Evolutionary conservation across 805 yeast genomes (phyloP).

Genomic region (Candida sphagnicola): DNA sequence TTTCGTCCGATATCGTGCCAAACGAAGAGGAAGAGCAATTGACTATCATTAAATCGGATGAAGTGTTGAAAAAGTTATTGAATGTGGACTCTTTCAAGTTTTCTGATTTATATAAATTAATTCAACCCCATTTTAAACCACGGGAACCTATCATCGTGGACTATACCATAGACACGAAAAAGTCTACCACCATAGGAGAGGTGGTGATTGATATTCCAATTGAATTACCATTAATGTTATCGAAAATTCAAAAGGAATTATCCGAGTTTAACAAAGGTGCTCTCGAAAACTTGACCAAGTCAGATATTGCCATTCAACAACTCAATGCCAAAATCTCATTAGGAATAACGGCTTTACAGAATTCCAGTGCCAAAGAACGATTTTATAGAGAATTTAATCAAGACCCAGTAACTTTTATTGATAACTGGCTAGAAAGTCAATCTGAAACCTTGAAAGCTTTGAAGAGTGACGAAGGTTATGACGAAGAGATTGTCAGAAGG

Average conservation of each 20-base stretch:
- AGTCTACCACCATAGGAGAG: conserved; percentile 77
- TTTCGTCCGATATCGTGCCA: conserved; percentile 18
- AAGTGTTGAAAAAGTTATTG: conserved; percentile 41
- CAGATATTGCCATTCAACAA: conserved; percentile 41
- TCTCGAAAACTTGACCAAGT: conserved; percentile 40
- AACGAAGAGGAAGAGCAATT: conserved; percentile 29
- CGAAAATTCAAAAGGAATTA: conserved; percentile 34
- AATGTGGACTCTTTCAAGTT: conserved; percentile 56
- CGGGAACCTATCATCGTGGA: conserved; percentile 75
- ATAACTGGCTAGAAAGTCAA: conserved; percentile 74
- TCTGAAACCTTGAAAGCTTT: conserved; percentile 80
- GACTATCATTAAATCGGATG: conserved; percentile 39
- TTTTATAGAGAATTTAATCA: conserved; percentile 72
- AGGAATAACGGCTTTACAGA: conserved; percentile 51
- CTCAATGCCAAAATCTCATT: conserved; percentile 41
- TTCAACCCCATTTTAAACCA: conserved; percentile 71
- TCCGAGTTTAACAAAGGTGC: conserved; percentile 34
- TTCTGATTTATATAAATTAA: conserved; percentile 65
- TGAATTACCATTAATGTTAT: conserved; percentile 35
- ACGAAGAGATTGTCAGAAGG: conserved; percentile 84
- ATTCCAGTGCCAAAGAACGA: conserved; percentile 61
- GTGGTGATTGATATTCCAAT: conserved; percentile 66
- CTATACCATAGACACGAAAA: conserved; percentile 72
- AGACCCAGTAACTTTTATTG: conserved; percentile 73
- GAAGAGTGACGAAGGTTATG: conserved; percentile 84